Percentiles rank a stretch among this genome's conserved stretches.
phyloP scores from a whole-genome alignment of 192 early-diverging fungal species.

The Entrophospora sp. region DNA sequence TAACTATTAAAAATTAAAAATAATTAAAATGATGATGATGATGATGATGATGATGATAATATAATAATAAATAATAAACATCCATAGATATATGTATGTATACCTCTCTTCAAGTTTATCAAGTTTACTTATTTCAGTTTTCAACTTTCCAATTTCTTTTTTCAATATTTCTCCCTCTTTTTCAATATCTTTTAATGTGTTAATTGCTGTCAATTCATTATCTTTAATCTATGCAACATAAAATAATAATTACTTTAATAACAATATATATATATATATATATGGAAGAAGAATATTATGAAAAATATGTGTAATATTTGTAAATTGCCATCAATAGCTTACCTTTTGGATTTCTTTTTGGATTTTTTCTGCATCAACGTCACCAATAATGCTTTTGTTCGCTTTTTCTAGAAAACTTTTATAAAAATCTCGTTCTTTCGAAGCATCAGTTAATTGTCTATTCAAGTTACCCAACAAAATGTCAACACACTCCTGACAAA shows the following conservation, averaged over 20 bases:
- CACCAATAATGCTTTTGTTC: conserved; percentile 38
- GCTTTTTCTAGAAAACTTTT: conserved; percentile 58
- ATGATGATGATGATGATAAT: background rate
- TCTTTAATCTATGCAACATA: conserved; percentile 22
- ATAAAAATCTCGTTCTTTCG: conserved; percentile 69
- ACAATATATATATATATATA: conserved; percentile 8
- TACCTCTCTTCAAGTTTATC: conserved; percentile 54
- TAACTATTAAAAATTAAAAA: conserved; percentile 24
- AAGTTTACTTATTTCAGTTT: conserved; percentile 43
- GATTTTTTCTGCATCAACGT: conserved; percentile 41
- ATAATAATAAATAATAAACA: background rate
- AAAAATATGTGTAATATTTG: background rate
- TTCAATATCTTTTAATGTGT: conserved; percentile 39
- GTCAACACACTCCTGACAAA: conserved; percentile 90
- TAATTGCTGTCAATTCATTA: conserved; percentile 34
- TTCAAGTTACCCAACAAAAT: conserved; percentile 62
- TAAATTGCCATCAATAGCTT: conserved; percentile 34
- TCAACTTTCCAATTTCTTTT: conserved; percentile 38
- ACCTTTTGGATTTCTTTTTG: conserved; percentile 44
- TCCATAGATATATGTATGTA: background rate
- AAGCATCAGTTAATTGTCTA: conserved; percentile 57
- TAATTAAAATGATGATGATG: background rate
- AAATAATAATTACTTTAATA: background rate
- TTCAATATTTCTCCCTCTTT: conserved; percentile 35
- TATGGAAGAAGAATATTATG: background rate